Percentiles rank a stretch among this genome's conserved stretches.
phyloP scores from a whole-genome alignment of 371 early-diverging fungal genomes.

The Cokeromyces recurvatus region DNA sequence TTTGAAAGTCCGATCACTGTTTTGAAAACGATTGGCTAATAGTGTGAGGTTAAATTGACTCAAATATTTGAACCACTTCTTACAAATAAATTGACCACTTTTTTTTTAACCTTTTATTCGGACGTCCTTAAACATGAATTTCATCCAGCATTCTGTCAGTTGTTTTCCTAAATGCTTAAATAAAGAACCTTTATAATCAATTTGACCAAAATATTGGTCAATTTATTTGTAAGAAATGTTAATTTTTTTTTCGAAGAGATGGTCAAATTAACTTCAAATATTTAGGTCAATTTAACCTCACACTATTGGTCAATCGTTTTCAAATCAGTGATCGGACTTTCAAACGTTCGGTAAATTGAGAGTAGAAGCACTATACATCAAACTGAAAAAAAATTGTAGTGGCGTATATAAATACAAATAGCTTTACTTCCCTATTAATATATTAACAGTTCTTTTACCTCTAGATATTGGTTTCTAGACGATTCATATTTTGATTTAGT shows the following conservation, averaged over 20 bases:
- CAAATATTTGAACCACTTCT: no score
- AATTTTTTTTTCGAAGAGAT: constrained; percentile 2
- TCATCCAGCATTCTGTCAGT: constrained; percentile 11
- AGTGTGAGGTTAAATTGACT: no score
- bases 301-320: constrained; percentile 1
- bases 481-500: no score
- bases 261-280: constrained; percentile 5
- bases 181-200: constrained; percentile 10
- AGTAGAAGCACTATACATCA: neutral
- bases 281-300: constrained; percentile 6
- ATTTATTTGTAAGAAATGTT: constrained; percentile 4
- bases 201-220: constrained; percentile 12
- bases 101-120: constrained; percentile 6
- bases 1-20: no score
- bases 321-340: neutral
- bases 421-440: no score
- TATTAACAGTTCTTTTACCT: no score
- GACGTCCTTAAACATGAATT: constrained; percentile 9
- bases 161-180: constrained; percentile 6
- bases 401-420: no score
- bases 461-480: no score
- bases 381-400: no score
- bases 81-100: neutral
- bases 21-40: no score
- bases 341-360: neutral